Evolutionary conservation across 225 moss, liverwort and hornwort species (phyloP).

Genomic region (Takakia lepidozioides): DNA sequence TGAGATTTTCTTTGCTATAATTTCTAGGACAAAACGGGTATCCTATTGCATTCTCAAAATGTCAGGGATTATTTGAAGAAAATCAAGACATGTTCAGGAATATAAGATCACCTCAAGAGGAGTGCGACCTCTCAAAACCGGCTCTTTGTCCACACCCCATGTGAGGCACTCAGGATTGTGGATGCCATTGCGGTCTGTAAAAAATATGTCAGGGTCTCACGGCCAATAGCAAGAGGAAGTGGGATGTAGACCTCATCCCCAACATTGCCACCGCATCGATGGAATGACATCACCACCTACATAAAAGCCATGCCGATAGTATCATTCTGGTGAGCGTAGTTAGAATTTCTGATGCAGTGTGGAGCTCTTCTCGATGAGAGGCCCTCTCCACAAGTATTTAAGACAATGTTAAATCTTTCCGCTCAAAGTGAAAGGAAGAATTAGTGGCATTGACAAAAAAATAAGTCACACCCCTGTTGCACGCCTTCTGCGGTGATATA

Average conservation of each 20-base stretch:
- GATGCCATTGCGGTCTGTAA: conserved; percentile 41
- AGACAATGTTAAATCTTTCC: too few relatives aligned
- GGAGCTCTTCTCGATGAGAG: too few relatives aligned
- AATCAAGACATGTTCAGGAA: background rate
- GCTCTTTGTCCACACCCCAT: conserved; percentile 43
- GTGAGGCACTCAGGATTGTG: conserved; percentile 63
- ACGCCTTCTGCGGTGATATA: too few relatives aligned
- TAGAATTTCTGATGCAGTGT: too few relatives aligned
- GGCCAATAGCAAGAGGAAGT: conserved; percentile 55
- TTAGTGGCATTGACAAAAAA: too few relatives aligned
- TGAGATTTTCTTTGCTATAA: background rate
- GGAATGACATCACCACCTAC: conserved; percentile 90
- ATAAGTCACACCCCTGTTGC: too few relatives aligned
- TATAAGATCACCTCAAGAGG: conserved; percentile 41
- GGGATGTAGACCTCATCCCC: conserved; percentile 51
- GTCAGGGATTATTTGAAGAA: background rate
- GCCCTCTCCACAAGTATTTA: too few relatives aligned
- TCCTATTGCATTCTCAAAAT: background rate
- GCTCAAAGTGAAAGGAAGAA: too few relatives aligned
- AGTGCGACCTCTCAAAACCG: conserved; percentile 49
- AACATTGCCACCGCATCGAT: conserved; percentile 68
- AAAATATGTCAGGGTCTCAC: conserved; percentile 59
- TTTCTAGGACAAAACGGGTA: too few relatives aligned
- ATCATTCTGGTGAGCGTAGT: too few relatives aligned
- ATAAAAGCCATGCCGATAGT: background rate